These are phyloP conservation scores for Penicillium corylophilum DNA, from an alignment of 2,329 filamentous ascomycete species.

Conservation along the genomic window DNA sequence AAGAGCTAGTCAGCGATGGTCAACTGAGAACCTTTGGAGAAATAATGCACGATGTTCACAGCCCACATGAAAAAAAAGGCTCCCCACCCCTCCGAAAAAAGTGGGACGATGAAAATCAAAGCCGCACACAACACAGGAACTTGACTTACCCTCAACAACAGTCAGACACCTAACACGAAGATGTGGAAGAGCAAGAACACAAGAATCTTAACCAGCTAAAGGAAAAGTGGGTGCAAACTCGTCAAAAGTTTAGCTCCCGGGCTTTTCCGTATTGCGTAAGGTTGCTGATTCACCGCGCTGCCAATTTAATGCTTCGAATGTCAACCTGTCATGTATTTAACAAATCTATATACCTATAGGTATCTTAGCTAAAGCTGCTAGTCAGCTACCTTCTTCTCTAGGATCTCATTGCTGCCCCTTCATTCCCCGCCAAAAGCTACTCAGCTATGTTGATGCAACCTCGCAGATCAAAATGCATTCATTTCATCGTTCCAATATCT, in stretches of 20 bases:
- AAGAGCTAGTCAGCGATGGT: conserved; percentile 17
- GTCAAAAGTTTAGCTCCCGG: conserved; percentile 38
- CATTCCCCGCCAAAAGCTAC: conserved; percentile 12
- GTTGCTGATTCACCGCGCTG: conserved; percentile 18
- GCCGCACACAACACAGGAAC: conserved; percentile 3
- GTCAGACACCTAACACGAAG: conserved; percentile 7
- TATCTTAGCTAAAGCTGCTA: neutral
- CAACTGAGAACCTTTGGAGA: conserved; percentile 33
- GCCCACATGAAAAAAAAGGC: conserved; percentile 27
- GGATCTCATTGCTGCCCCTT: conserved; percentile 6
- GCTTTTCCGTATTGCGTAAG: conserved; percentile 42
- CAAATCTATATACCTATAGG: neutral
- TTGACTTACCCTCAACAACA: conserved; percentile 7
- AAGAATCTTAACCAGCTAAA: conserved; percentile 2
- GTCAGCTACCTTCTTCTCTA: neutral
- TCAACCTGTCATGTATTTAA: neutral
- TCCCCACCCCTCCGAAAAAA: conserved; percentile 18
- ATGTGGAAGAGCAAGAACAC: conserved; percentile 12
- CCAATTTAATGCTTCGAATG: neutral
- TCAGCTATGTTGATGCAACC: conserved; percentile 14
- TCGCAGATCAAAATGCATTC: conserved; percentile 12
- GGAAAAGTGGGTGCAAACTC: conserved; percentile 25
- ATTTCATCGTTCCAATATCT: conserved; percentile 23
- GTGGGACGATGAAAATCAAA: conserved; percentile 8
- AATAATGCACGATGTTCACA: conserved; percentile 26